Conservation (phyloP, 345 rosid genomes). For the Salix koriyanagi region DNA sequence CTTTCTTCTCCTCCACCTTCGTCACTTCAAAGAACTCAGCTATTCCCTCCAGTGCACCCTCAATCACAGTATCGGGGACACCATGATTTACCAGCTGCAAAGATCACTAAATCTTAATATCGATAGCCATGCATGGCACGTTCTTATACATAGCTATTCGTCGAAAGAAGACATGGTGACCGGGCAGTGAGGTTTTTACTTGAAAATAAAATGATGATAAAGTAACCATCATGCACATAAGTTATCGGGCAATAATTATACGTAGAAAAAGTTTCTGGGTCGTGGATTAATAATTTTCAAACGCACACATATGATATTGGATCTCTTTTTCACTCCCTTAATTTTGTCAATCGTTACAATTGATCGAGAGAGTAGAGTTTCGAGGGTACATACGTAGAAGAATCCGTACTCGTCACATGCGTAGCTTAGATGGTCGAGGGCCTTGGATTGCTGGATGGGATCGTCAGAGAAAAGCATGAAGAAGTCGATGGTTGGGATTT, state of each 20-base stretch:
- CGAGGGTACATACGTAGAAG: constrained; percentile 20
- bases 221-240: too few species aligned
- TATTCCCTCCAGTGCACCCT: constrained; percentile 18
- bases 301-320: too few species aligned
- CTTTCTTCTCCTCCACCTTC: constrained; percentile 6
- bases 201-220: too few species aligned
- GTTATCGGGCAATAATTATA: too few species aligned
- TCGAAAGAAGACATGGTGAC: too few species aligned
- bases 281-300: too few species aligned
- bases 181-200: too few species aligned
- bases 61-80: constrained; percentile 19
- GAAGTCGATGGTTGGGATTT: constrained; percentile 32
- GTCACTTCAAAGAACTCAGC: constrained; percentile 21
- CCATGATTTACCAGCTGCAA: constrained; percentile 33
- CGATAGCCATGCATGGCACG: not conserved
- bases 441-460: constrained; percentile 7
- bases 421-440: constrained; percentile 17
- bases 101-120: not conserved
- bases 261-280: too few species aligned
- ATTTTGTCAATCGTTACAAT: not conserved
- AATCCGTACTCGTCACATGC: constrained; percentile 30
- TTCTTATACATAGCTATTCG: not conserved
- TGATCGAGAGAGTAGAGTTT: not conserved
- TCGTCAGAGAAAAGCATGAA: constrained; percentile 24
- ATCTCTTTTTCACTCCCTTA: not conserved